Evolutionary conservation across 192 early-diverging fungal species (phyloP), one percentile per base, ranked within the genome.

Genomic region (Umbelopsis ramanniana): DNA sequence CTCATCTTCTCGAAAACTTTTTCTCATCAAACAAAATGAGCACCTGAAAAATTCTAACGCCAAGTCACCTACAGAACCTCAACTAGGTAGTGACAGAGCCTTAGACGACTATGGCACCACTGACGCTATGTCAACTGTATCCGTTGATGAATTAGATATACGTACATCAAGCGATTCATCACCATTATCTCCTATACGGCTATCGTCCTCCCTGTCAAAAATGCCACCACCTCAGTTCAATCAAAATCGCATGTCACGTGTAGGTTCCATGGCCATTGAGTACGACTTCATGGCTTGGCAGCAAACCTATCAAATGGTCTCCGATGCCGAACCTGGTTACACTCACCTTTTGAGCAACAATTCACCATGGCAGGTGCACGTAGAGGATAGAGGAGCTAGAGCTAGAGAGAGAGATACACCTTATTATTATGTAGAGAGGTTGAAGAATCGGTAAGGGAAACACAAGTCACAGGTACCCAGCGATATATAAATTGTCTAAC

Each of bases 1-100:
- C 5, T 66, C 79, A 6, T 70, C 73, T 10, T 79, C 81, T 45
- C 79, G 80, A 52, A 79, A 81, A 46, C 40, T 74, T 0, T 75
- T 73, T 17, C 60, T 82, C 4, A 70, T 85, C 22, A 52, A 78
- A 9, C 81, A 80, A 53, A 84, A 82, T 15, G 74, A 76, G 21
- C 74, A 81, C 52, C 53, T 26, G 66, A 73, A 70, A 57, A 78
- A 26, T 54, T 21, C 24, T 45, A 72, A 15, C 26, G 5, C 14
- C 54, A 53, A 46, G 4, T 33, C 52, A 3, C 48, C 22, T 37
- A 63, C 33, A 12, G 12, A 19, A 37, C 10, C 33, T 29, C 10
- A 63, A 37, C 3, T 6, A 7, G 6, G 40, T 12, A 43, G 1
- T 43, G 40, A 43, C 40, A 43, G 40, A 1, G 6, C 40, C 40